Conservation (phyloP, 169 alveolate genomes). For the Perkinsus olseni region DNA sequence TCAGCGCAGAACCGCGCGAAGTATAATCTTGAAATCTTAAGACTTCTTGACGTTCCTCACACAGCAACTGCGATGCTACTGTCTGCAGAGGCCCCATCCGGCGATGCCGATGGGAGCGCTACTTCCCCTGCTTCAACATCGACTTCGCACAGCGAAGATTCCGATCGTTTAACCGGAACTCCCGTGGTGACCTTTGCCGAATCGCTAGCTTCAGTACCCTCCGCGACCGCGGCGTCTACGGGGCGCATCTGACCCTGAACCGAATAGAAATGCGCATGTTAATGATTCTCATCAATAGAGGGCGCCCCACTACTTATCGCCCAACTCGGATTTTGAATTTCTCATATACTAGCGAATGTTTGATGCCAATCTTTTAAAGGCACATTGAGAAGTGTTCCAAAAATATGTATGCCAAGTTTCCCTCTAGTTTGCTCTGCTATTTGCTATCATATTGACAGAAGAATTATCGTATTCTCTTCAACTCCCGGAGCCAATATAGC, state of each 20-base stretch:
- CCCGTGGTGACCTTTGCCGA: not conserved
- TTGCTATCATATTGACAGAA: too few species aligned
- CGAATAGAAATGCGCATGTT: not conserved
- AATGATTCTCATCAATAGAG: not conserved
- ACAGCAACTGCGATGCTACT: not conserved
- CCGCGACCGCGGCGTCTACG: not conserved
- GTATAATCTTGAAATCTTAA: not conserved
- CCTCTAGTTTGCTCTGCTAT: too few species aligned
- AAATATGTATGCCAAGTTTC: too few species aligned
- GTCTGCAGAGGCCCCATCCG: not conserved
- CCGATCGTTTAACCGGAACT: not conserved
- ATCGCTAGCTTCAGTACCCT: not conserved
- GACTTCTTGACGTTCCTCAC: not conserved
- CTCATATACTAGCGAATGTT: too few species aligned
- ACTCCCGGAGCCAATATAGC: too few species aligned
- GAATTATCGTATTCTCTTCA: too few species aligned
- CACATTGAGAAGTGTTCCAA: too few species aligned
- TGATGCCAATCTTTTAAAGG: too few species aligned
- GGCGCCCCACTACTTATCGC: too few species aligned
- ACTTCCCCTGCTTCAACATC: not conserved
- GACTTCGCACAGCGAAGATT: not conserved
- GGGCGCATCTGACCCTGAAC: not conserved
- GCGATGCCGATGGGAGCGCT: too few species aligned
- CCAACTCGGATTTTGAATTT: too few species aligned
- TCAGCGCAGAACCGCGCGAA: not conserved